Percentiles rank a stretch among this genome's conserved stretches.
Evolutionary conservation across 2,329 filamentous ascomycete species (phyloP).

Genomic region (Atkinsonella hypoxylon): DNA sequence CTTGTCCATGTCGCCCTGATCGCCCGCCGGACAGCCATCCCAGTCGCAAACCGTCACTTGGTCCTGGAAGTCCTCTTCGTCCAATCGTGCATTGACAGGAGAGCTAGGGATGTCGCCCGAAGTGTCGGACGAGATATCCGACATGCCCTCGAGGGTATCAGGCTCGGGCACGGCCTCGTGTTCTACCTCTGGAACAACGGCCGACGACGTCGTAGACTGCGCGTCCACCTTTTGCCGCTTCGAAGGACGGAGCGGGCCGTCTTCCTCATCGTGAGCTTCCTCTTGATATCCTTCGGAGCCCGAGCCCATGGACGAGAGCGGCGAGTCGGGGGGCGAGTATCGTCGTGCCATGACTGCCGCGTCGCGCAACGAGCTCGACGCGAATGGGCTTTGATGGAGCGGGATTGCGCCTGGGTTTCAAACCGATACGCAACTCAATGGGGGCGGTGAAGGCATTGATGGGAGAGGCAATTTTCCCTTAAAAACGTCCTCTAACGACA

Average conservation of each 20-base stretch:
- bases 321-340: slow-evolving; percentile 31
- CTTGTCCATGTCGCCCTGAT: slow-evolving; percentile 69
- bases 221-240: slow-evolving; percentile 36
- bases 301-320: slow-evolving; percentile 34
- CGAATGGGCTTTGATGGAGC: neutral
- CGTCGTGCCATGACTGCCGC: slow-evolving; percentile 23
- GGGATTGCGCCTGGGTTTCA: neutral
- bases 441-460: neutral
- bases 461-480: neutral
- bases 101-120: slow-evolving; percentile 73
- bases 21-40: slow-evolving; percentile 61
- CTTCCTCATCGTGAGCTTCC: slow-evolving; percentile 30
- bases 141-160: slow-evolving; percentile 44
- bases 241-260: slow-evolving; percentile 27
- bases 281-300: slow-evolving; percentile 33
- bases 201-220: slow-evolving; percentile 33
- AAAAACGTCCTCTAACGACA: too few species aligned
- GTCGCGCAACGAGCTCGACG: slow-evolving; percentile 3
- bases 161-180: slow-evolving; percentile 35
- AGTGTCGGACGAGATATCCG: slow-evolving; percentile 80
- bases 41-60: slow-evolving; percentile 70
- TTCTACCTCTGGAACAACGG: slow-evolving; percentile 29
- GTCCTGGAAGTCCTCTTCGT: slow-evolving; percentile 65
- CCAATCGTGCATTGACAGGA: slow-evolving; percentile 51
- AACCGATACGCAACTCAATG: neutral